A percentile compares a stretch with the other conserved stretches of the same genome.
phyloP scores from a whole-genome alignment of 2,329 filamentous ascomycete species.

The Claviceps monticola region DNA sequence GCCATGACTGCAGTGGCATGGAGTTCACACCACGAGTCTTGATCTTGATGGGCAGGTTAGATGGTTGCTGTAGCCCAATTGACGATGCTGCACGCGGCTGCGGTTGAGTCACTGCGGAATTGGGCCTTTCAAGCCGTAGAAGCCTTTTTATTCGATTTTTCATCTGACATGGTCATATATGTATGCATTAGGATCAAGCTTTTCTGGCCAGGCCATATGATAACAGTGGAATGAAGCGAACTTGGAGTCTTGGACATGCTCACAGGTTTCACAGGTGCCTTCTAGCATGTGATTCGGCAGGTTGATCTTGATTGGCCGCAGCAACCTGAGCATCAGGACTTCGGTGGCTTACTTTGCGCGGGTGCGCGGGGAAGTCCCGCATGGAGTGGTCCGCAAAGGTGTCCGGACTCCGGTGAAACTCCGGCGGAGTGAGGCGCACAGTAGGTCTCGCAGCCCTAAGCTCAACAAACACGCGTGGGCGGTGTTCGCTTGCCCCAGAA shows the following conservation, averaged over 20 bases:
- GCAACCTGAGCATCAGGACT: background rate
- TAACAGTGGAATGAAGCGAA: no score
- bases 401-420: constrained; percentile 13
- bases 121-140: background rate
- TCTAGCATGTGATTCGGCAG: background rate
- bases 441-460: constrained; percentile 30
- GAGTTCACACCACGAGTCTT: background rate
- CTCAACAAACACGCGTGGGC: constrained; percentile 15
- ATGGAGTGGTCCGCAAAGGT: background rate
- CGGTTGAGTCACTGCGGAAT: background rate
- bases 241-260: no score
- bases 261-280: no score
- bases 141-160: no score
- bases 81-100: no score
- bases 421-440: constrained; percentile 11
- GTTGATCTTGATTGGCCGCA: background rate
- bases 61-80: background rate
- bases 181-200: no score
- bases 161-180: no score
- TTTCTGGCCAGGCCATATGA: no score
- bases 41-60: background rate
- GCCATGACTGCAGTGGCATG: background rate
- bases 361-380: background rate
- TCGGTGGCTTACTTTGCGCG: no score
- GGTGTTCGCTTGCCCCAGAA: constrained; percentile 22